Conservation (phyloP, 78 protist species). For the Tieghemostelium lacteum region DNA sequence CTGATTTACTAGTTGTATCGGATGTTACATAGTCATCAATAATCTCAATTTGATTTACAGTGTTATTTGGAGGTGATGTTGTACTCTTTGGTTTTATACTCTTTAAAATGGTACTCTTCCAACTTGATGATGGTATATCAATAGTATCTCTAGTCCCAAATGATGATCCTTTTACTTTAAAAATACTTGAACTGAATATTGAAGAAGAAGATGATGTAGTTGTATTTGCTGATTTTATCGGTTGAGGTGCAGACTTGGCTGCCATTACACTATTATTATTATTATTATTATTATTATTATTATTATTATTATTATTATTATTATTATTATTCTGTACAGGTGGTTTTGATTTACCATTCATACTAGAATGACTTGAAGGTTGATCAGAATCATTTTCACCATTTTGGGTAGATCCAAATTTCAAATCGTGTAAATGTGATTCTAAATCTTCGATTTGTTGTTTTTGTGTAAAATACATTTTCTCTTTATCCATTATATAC, state of each 20-base stretch:
- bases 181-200: not conserved
- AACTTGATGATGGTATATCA: constrained; percentile 12
- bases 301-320: constrained; percentile 14
- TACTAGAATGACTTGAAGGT: not conserved
- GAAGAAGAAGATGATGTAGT: not conserved
- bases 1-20: not conserved
- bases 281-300: not conserved
- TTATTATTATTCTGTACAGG: not conserved
- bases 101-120: too few relatives aligned
- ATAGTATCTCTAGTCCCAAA: constrained; percentile 14
- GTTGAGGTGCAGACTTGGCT: not conserved
- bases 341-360: not conserved
- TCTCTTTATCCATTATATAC: constrained; percentile 55
- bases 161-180: constrained; percentile 13
- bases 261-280: not conserved
- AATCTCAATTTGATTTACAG: not conserved
- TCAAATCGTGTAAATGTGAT: constrained; percentile 8
- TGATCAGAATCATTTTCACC: not conserved
- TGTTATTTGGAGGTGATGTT: not conserved
- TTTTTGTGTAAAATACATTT: constrained; percentile 1
- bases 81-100: not conserved
- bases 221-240: not conserved
- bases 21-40: constrained; percentile 36
- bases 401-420: not conserved
- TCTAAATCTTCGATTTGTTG: constrained; percentile 60